A percentile compares a stretch with the other conserved stretches of the same genome.
Evolutionary conservation across 768 basidiomycete species (phyloP).

Genomic region (Pseudohyphozyma bogoriensis): DNA sequence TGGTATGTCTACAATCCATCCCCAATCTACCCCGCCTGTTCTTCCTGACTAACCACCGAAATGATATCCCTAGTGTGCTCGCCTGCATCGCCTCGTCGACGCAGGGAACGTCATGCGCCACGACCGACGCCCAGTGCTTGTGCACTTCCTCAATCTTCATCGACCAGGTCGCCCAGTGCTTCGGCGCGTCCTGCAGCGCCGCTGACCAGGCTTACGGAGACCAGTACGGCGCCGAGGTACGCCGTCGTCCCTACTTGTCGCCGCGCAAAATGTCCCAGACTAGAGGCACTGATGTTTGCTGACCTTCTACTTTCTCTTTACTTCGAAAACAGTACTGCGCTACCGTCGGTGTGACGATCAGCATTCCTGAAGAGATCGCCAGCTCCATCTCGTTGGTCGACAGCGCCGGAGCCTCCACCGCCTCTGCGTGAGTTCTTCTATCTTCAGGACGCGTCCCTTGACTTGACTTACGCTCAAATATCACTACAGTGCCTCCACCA

Average conservation of each 20-base stretch:
- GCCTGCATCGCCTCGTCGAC: background rate
- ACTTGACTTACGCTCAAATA: background rate
- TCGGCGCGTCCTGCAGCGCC: background rate
- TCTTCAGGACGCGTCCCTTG: too few species aligned
- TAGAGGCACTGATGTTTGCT: too few species aligned
- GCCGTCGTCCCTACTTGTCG: background rate
- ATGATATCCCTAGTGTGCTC: background rate
- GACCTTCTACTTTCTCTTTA: background rate
- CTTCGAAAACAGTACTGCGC: background rate
- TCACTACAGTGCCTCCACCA: background rate
- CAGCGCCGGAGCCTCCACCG: background rate
- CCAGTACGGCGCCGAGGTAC: background rate
- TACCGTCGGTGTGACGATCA: background rate
- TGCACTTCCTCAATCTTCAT: background rate
- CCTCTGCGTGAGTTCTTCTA: background rate
- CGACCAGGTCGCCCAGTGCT: background rate
- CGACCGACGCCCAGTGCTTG: background rate
- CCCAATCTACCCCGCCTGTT: too few species aligned
- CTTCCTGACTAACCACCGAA: too few species aligned
- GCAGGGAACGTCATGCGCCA: background rate
- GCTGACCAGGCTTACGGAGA: background rate
- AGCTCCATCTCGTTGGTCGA: too few species aligned
- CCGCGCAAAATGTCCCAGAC: too few species aligned
- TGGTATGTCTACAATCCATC: too few species aligned
- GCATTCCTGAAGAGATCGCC: background rate